phyloP scores from a whole-genome alignment of 768 basidiomycete species.

The Tricholoma hemisulphureum region DNA sequence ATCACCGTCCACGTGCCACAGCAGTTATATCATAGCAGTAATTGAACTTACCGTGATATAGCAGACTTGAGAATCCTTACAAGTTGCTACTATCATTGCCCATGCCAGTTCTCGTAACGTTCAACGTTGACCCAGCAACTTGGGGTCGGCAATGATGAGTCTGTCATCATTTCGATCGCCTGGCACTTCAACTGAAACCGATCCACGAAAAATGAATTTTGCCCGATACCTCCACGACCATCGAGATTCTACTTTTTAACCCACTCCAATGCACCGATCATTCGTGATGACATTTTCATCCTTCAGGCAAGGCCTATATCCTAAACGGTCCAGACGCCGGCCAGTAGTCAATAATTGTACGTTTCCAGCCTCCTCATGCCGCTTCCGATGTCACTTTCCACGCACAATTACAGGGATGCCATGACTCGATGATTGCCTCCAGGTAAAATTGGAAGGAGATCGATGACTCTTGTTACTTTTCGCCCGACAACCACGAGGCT shows the following conservation, averaged over 20 bases:
- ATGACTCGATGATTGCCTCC: slow-evolving; percentile 7
- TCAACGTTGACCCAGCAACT: slow-evolving; percentile 12
- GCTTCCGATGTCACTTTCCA: background rate
- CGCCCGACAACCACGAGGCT: slow-evolving; percentile 36
- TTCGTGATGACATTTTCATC: slow-evolving; percentile 10
- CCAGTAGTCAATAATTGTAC: slow-evolving; percentile 14
- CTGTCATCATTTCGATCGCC: slow-evolving; percentile 3
- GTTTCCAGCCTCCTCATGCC: slow-evolving; percentile 14
- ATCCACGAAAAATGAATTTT: background rate
- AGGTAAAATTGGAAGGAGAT: slow-evolving; percentile 13
- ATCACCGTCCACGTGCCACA: background rate
- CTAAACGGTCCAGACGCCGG: slow-evolving; percentile 19
- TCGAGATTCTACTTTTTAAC: slow-evolving; percentile 24
- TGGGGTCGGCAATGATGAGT: slow-evolving; percentile 2
- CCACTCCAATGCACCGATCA: slow-evolving; percentile 24
- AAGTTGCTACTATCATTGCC: too few relatives aligned
- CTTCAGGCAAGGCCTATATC: slow-evolving; percentile 6
- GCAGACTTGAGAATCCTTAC: too few relatives aligned
- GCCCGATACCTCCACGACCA: slow-evolving; percentile 6
- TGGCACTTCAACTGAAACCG: slow-evolving; percentile 1
- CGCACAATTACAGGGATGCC: background rate
- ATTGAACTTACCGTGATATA: too few relatives aligned
- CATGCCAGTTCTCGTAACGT: too few relatives aligned
- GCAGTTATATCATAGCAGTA: slow-evolving; percentile 7
- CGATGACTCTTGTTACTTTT: slow-evolving; percentile 21